A percentile compares a stretch with the other conserved stretches of the same genome.
Conservation (phyloP, 1,284 basidiomycete species). For the Cutaneotrichosporon sp. region DNA sequence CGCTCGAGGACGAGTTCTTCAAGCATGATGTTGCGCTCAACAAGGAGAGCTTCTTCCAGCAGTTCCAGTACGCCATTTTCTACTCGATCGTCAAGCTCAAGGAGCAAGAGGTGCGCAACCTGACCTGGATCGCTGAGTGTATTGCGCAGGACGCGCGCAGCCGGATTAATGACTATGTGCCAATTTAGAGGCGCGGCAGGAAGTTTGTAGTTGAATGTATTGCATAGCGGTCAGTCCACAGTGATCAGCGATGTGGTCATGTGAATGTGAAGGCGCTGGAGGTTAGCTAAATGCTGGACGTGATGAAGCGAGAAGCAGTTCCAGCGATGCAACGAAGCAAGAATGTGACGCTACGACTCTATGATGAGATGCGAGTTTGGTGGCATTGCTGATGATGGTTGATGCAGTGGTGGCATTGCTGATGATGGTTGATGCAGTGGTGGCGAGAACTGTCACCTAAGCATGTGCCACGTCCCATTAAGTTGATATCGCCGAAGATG, state of each 20-base stretch:
- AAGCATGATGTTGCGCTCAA: conserved; percentile 88
- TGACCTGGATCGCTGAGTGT: conserved; percentile 98
- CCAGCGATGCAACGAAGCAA: neutral
- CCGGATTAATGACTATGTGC: conserved; percentile 88
- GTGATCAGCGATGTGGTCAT: too few relatives aligned
- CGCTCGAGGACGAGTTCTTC: conserved; percentile 94
- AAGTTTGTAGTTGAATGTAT: conserved; percentile 15
- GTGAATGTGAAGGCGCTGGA: neutral
- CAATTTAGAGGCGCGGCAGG: conserved; percentile 58
- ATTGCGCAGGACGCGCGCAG: conserved; percentile 87
- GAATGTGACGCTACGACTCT: neutral
- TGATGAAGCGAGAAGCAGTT: neutral
- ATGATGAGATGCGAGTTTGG: neutral
- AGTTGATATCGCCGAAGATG: neutral
- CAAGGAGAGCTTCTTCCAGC: conserved; percentile 89
- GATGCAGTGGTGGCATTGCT: too few relatives aligned
- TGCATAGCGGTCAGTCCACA: conserved; percentile 2
- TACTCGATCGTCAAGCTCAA: conserved; percentile 95
- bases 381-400: neutral
- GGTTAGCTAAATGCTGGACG: neutral
- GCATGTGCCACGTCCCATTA: neutral
- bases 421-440: neutral
- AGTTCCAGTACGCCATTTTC: conserved; percentile 90
- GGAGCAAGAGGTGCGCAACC: conserved; percentile 96
- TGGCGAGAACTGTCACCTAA: neutral